Percentiles rank a stretch among this genome's conserved stretches.
Conservation (phyloP, 1,139 yeast genomes). For the Blastobotrys arbuscula region DNA sequence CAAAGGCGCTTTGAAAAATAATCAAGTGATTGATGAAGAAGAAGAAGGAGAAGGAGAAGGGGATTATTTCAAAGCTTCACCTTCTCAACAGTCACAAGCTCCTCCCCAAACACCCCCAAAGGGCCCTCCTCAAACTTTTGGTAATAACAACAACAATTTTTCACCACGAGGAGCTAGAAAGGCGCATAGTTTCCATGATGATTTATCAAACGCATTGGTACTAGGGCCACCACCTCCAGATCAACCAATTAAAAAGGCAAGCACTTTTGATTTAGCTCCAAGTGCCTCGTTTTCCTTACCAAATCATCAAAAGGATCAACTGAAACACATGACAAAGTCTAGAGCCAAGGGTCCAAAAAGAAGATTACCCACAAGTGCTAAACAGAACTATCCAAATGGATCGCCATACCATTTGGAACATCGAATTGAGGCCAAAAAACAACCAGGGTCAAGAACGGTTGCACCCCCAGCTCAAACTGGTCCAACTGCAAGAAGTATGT, state of each 20-base stretch:
- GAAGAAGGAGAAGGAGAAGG: conserved; percentile 12
- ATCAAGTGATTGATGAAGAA: conserved; percentile 9
- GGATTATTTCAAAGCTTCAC: background rate
- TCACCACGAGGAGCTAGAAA: conserved; percentile 3
- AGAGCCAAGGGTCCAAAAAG: conserved; percentile 75
- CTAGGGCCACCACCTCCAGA: conserved; percentile 19
- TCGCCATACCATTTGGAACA: background rate
- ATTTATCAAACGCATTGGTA: conserved; percentile 17
- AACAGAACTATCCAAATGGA: conserved; percentile 14
- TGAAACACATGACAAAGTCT: conserved; percentile 55
- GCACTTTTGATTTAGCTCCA: conserved; percentile 2
- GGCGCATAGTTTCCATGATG: conserved; percentile 17
- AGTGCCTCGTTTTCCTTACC: conserved; percentile 5
- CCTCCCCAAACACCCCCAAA: background rate
- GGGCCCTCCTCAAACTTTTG: background rate
- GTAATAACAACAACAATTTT: background rate
- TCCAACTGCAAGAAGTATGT: conserved; percentile 1
- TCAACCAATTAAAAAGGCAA: background rate
- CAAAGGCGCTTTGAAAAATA: conserved; percentile 15
- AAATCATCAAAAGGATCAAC: conserved; percentile 24
- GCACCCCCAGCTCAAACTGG: background rate
- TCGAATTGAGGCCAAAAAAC: background rate
- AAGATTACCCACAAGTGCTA: conserved; percentile 48
- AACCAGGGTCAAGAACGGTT: background rate
- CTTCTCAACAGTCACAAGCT: background rate